Evolutionary conservation across 257 asterid species (phyloP), one percentile per base, ranked within the genome.

Genomic region (Salvia hispanica): DNA sequence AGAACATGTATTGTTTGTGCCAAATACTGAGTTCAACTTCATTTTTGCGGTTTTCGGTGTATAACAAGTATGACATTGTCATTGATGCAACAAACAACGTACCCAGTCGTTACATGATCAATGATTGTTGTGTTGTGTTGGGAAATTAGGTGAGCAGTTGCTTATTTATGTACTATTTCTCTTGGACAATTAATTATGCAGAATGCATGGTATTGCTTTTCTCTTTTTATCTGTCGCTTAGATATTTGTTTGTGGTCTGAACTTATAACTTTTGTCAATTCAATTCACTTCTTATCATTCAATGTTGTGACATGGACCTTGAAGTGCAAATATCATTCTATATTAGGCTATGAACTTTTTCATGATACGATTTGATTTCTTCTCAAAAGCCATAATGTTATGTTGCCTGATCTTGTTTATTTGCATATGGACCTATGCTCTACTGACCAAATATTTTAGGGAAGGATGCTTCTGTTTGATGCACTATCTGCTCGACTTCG

Each of bases 81-180:
- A 80, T 94, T 62, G 99, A 94, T 87, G 97, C 97, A 57, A 94
- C 99, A 11, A 97, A 94, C 70, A 94, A 94, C 72, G 96, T 76
- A 70, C 97, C 95, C 40, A 91, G 96, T 70, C 96, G 99, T 64
- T 94, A 94, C 80, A 84, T 94, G 99, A 94, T 94, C 84, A 91
- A 67, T 11, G 99, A 94, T 78, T 91, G 97, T 77, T 91, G 96
- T 39, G 96, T 87, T 53, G 91, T 88, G 56, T 80, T 91, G 85
- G 86, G 95, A 71, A 94, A n/a, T n/a, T n/a, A 94, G 97, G 99
- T 94, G 58, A 76, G 83, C 54, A 52, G 75, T 64, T 50, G 18
- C 54, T 62, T 70, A 60, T 36, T 72, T 56, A 2, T 25, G n/a
- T n/a, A n/a, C n/a, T n/a, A 0, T 2, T 25, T 70, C 31, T 42